phyloP scores from a whole-genome alignment of 768 basidiomycete genomes.

The Suillus plorans region DNA sequence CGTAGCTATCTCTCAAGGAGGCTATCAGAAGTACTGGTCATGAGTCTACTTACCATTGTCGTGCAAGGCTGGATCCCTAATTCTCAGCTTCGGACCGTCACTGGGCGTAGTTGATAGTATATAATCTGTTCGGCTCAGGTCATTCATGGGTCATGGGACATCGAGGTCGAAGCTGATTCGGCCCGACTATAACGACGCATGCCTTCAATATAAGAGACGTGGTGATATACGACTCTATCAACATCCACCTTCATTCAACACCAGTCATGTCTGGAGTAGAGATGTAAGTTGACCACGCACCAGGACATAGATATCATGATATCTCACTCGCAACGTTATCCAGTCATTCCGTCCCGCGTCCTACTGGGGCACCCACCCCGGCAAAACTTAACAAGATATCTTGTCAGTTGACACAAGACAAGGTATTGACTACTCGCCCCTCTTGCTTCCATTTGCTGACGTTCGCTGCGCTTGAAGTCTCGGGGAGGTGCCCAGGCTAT shows the following conservation, averaged over 20 bases:
- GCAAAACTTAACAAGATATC: conserved; percentile 74
- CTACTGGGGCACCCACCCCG: conserved; percentile 29
- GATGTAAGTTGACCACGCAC: conserved; percentile 43
- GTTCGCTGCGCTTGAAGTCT: conserved; percentile 30
- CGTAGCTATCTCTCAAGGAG: background rate
- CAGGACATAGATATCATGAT: background rate
- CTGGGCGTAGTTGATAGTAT: conserved; percentile 6
- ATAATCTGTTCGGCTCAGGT: conserved; percentile 2
- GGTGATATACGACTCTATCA: background rate
- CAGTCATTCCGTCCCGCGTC: conserved; percentile 22
- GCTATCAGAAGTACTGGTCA: background rate
- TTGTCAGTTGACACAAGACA: conserved; percentile 71
- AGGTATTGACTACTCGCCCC: conserved; percentile 39
- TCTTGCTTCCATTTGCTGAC: conserved; percentile 6
- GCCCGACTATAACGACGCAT: conserved; percentile 8
- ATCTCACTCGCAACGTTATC: conserved; percentile 8
- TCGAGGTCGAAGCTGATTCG: conserved; percentile 6
- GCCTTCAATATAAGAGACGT: conserved; percentile 17
- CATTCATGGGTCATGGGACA: conserved; percentile 18
- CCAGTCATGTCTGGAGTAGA: conserved; percentile 57
- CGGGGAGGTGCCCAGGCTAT: conserved; percentile 84
- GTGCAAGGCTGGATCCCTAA: background rate
- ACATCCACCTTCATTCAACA: background rate
- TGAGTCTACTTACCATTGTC: background rate
- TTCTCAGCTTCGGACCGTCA: conserved; percentile 8